Percentiles rank a stretch among this genome's conserved stretches.
Evolutionary conservation across 2,329 filamentous ascomycete species (phyloP).

Genomic region (Dactylellina sp.): DNA sequence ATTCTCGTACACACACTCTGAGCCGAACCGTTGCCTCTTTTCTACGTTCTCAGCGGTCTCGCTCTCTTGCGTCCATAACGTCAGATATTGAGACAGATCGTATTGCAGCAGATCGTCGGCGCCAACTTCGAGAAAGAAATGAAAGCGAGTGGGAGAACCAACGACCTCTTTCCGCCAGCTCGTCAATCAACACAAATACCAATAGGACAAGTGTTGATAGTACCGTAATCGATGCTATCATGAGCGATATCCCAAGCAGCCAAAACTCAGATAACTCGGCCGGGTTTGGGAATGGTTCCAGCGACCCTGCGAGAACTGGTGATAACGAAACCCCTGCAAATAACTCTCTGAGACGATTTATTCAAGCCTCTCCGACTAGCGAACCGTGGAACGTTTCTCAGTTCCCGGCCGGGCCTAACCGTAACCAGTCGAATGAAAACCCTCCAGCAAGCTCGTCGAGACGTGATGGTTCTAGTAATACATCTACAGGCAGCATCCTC

Average conservation of each 20-base stretch:
- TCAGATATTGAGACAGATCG: constrained; percentile 56
- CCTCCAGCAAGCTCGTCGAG: constrained; percentile 15
- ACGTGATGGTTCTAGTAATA: constrained; percentile 17
- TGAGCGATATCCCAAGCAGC: constrained; percentile 49
- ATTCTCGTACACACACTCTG: constrained; percentile 23
- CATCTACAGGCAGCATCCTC: constrained; percentile 14
- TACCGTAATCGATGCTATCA: constrained; percentile 45
- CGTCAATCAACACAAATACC: constrained; percentile 22
- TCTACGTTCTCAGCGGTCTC: constrained; percentile 45
- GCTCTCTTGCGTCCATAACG: constrained; percentile 44
- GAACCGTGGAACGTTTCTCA: constrained; percentile 39
- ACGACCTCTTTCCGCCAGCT: constrained; percentile 38
- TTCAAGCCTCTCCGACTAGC: constrained; percentile 27
- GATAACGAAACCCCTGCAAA: constrained; percentile 14
- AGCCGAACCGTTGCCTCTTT: constrained; percentile 38
- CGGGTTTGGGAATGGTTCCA: constrained; percentile 14
- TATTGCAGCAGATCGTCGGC: constrained; percentile 55
- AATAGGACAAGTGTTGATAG: constrained; percentile 46
- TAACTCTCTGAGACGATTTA: constrained; percentile 28
- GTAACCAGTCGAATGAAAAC: constrained; percentile 28
- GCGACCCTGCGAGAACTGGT: background rate
- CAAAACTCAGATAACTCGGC: constrained; percentile 33
- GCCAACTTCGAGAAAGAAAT: constrained; percentile 53
- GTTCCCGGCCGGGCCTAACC: constrained; percentile 30
- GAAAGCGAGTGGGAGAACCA: constrained; percentile 55